phyloP scores from a whole-genome alignment of 2,329 filamentous ascomycete genomes.

The Phialophora expanda region DNA sequence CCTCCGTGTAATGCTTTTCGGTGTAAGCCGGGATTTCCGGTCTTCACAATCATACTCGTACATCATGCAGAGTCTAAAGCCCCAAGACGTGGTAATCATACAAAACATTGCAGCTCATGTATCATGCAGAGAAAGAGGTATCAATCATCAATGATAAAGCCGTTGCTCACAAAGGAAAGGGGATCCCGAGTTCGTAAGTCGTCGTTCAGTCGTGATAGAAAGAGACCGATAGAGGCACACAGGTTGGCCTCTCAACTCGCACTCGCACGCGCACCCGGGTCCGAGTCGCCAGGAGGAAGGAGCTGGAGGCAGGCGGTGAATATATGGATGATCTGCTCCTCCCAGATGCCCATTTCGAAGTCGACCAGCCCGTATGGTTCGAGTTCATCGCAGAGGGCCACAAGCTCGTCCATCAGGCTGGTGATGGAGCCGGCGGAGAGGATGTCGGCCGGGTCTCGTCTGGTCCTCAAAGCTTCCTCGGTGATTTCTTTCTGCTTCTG shows the following conservation, averaged over 20 bases:
- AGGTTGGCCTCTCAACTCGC: conserved; percentile 16
- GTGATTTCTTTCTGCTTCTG: conserved; percentile 82
- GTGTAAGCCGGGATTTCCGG: conserved; percentile 20
- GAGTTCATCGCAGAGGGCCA: conserved; percentile 81
- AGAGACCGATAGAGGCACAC: not conserved
- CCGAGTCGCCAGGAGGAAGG: conserved; percentile 20
- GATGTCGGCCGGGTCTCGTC: conserved; percentile 63
- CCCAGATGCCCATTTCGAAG: conserved; percentile 96
- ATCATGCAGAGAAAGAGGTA: conserved; percentile 30
- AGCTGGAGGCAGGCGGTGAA: conserved; percentile 33
- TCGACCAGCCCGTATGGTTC: conserved; percentile 94
- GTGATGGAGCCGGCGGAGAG: conserved; percentile 73
- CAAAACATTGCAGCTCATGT: conserved; percentile 30
- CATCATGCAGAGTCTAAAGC: conserved; percentile 28
- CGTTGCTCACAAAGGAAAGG: conserved; percentile 30
- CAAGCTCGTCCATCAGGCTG: conserved; percentile 79
- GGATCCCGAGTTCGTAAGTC: conserved; percentile 18
- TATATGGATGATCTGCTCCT: conserved; percentile 79
- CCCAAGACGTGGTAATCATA: conserved; percentile 31
- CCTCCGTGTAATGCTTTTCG: conserved; percentile 24
- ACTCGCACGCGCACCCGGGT: conserved; percentile 7
- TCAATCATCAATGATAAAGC: conserved; percentile 28
- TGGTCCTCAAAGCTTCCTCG: conserved; percentile 63
- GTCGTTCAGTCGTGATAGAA: conserved; percentile 24
- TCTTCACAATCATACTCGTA: conserved; percentile 30